A percentile compares a stretch with the other conserved stretches of the same genome.
Evolutionary conservation across 192 early-diverging fungal species (phyloP).

Genomic region (Linnemannia zychae): DNA sequence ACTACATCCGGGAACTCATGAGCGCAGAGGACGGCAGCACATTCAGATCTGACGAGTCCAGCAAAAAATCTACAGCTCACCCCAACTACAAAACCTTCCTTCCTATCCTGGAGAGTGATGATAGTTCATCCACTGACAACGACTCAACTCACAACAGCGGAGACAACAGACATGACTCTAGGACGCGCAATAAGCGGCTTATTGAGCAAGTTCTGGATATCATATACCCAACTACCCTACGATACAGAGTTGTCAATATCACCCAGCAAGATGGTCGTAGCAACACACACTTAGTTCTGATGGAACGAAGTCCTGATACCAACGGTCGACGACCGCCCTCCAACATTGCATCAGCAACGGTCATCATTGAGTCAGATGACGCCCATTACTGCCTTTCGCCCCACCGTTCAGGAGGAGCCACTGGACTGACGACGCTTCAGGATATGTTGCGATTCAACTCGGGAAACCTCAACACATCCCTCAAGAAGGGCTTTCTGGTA

Average conservation of each 20-base stretch:
- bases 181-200: constrained; percentile 28
- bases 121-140: not conserved
- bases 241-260: constrained; percentile 43
- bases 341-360: constrained; percentile 36
- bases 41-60: not conserved
- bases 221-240: constrained; percentile 59
- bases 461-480: constrained; percentile 66
- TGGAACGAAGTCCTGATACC: constrained; percentile 27
- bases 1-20: constrained; percentile 36
- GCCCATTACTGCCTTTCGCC: constrained; percentile 68
- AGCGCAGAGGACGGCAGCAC: constrained; percentile 5
- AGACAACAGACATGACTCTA: not conserved
- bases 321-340: constrained; percentile 8
- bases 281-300: constrained; percentile 23
- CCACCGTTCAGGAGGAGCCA: constrained; percentile 59
- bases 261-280: constrained; percentile 18
- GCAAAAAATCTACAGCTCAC: not conserved
- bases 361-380: constrained; percentile 63
- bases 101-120: constrained; percentile 45
- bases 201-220: constrained; percentile 55
- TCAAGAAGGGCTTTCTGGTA: constrained; percentile 73
- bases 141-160: not conserved
- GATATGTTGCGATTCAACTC: constrained; percentile 72
- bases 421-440: constrained; percentile 62
- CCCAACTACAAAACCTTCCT: constrained; percentile 31